Evolutionary conservation across 2,329 filamentous ascomycete genomes (phyloP).

Genomic region (Fusarium armeniacum): DNA sequence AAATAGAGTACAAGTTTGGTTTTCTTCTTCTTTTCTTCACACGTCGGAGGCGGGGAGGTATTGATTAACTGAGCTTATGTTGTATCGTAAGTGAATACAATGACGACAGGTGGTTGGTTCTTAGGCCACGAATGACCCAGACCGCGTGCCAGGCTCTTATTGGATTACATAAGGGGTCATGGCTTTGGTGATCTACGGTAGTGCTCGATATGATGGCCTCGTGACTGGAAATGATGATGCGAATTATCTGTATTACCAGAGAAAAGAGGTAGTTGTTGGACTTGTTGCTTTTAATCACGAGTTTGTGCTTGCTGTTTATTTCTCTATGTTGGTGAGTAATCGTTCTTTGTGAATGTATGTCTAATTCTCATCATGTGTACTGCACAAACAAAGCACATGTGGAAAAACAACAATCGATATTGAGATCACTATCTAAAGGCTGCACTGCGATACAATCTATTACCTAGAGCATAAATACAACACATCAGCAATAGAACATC

Average conservation of each 20-base stretch:
- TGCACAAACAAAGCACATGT: neutral
- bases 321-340: neutral
- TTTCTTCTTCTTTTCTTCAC: neutral
- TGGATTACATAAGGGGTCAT: conserved; percentile 39
- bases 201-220: conserved; percentile 23
- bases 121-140: conserved; percentile 30
- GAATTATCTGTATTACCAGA: conserved; percentile 1
- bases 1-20: neutral
- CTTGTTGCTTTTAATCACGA: neutral
- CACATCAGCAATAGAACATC: no score
- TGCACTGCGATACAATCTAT: no score
- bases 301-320: neutral
- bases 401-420: neutral
- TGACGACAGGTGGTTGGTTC: conserved; percentile 37
- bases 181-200: neutral
- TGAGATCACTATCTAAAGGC: neutral
- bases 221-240: conserved; percentile 13
- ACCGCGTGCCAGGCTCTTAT: conserved; percentile 31
- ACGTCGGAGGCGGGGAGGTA: neutral
- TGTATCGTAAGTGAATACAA: conserved; percentile 16
- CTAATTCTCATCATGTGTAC: neutral
- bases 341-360: neutral
- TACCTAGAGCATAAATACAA: fast-evolving
- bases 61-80: conserved; percentile 12
- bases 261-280: neutral